Conservation (phyloP, 2,329 filamentous ascomycete species). For the Penicillium vulpinum region DNA sequence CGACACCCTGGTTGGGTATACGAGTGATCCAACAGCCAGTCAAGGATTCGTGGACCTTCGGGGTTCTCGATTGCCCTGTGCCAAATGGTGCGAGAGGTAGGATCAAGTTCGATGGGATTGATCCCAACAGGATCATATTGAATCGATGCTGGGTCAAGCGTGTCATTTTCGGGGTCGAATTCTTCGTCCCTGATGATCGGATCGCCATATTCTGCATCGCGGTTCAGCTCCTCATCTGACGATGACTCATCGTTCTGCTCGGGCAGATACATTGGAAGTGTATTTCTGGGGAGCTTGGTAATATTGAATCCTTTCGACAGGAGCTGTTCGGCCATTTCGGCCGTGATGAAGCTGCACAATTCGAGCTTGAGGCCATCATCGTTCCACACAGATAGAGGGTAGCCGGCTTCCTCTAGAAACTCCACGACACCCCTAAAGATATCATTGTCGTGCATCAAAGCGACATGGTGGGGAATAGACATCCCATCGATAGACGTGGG, state of each 20-base stretch:
- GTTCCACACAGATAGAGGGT: slow-evolving; percentile 1
- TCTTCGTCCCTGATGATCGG: neutral
- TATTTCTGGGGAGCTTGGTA: slow-evolving; percentile 1
- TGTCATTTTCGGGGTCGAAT: neutral
- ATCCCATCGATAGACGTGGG: slow-evolving; percentile 1
- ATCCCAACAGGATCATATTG: neutral
- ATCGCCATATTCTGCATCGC: slow-evolving; percentile 1
- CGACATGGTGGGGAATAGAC: slow-evolving; percentile 6
- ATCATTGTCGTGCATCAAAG: neutral
- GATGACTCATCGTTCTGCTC: neutral
- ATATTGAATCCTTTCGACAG: slow-evolving; percentile 4
- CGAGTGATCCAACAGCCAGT: slow-evolving; percentile 1
- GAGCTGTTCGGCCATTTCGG: neutral
- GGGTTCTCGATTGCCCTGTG: slow-evolving; percentile 5
- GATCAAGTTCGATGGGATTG: neutral
- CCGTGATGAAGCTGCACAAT: neutral
- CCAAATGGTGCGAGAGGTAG: slow-evolving; percentile 3
- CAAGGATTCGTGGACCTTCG: neutral
- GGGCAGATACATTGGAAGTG: slow-evolving; percentile 1
- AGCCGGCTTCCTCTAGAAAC: neutral
- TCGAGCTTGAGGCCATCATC: slow-evolving; percentile 5
- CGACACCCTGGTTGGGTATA: neutral
- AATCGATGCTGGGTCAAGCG: neutral
- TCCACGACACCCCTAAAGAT: neutral
- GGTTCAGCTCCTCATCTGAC: neutral